Evolutionary conservation across 306 rosid genomes (phyloP), one percentile per base, ranked within the genome.

Genomic region (Hippophae tibetana): DNA sequence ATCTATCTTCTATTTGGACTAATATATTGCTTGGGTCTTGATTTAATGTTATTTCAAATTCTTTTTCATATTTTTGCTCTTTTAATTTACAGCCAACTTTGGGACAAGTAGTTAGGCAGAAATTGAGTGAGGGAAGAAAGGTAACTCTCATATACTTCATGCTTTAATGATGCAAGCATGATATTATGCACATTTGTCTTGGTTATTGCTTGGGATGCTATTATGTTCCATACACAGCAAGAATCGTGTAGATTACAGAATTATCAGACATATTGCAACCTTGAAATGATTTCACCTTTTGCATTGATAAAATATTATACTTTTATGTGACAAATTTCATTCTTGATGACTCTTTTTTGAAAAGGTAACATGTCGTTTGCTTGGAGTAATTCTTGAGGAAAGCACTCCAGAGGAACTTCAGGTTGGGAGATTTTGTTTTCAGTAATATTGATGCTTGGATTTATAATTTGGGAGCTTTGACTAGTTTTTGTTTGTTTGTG

Each of bases 41-140:
- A 48, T 11, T 45, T 63, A 43, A 49, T 65, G 72, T 72, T 12
- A 68, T 56, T 73, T 78, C 46, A 69, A 13, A 47, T 2, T 12
- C 6, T 61, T 69, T 71, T 58, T 58, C 38, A 2, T 31, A 4
- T 60, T 68, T 49, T 43, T 60, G 54, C 63, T 63, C 7, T 10
- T 55, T 44, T 47, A 31, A 69, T 54, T 75, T 80, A 59, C 89
- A 92, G 96, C 86, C 89, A 64, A 88, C 90, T 42, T 77, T 92
- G 89, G 86, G 86, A 67, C 96, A 85, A 84, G 81, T 88, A 57
- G 96, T 88, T 53, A 79, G 86, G 78, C 96, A 88, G 82, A 92
- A 80, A 71, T 78, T 92, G 69, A 84, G 93, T 67, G 96, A 84
- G 66, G 99, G 95, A 84, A 83, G 99, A 80, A 88, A 85, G 96